Evolutionary conservation across 2,329 filamentous ascomycete genomes (phyloP).

Genomic region (Calonectria fujianensis): DNA sequence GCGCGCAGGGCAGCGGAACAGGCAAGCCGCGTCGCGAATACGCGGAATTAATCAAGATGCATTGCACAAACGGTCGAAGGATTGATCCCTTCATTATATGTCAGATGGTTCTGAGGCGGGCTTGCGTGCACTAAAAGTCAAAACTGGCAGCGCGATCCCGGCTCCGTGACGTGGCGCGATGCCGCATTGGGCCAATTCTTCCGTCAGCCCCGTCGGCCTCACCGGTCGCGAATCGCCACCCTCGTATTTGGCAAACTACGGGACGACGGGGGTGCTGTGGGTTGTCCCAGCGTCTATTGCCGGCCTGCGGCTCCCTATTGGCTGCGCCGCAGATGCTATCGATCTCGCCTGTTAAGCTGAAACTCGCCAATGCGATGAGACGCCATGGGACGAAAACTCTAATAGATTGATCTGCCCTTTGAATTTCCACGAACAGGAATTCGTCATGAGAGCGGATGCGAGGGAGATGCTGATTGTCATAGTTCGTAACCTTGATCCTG

Average conservation of each 20-base stretch:
- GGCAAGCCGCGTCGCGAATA: not conserved
- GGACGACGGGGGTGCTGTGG: not conserved
- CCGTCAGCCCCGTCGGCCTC: conserved; percentile 12
- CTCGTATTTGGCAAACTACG: not conserved
- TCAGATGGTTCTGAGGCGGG: conserved; percentile 2
- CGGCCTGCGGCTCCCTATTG: not conserved
- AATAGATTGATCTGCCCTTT: conserved; percentile 2
- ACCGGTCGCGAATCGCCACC: not conserved
- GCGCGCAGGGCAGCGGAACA: not conserved
- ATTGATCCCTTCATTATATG: not conserved
- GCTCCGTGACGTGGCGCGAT: not conserved
- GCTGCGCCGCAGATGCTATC: not conserved
- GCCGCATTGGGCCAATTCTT: not conserved
- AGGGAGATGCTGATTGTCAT: not conserved
- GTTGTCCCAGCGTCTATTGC: not conserved
- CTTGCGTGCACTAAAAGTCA: not conserved
- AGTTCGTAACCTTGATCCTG: not conserved
- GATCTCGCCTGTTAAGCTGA: conserved; percentile 10
- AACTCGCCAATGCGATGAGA: not conserved
- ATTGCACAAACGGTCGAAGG: not conserved
- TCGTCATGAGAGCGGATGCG: too few species aligned
- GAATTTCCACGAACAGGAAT: conserved; percentile 2
- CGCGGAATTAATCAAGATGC: not conserved
- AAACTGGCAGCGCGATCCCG: not conserved
- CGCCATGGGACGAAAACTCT: conserved; percentile 8